These are phyloP conservation scores for Fraxinus americana DNA, from an alignment of 257 asterid species.

Conservation along the genomic window DNA sequence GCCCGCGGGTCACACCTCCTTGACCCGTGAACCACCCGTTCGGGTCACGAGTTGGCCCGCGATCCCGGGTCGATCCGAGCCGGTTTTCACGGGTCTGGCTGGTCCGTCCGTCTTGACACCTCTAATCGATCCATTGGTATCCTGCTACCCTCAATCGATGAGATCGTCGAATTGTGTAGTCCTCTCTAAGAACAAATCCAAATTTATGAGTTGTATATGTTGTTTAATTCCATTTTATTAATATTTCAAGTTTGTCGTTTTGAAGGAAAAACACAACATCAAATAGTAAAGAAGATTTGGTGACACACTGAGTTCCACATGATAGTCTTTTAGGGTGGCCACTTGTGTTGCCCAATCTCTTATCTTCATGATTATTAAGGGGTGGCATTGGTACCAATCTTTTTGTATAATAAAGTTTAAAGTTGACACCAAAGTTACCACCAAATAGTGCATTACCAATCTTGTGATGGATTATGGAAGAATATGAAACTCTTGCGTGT, in stretches of 20 bases:
- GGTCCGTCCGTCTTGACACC: no score
- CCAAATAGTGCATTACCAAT: conserved; percentile 22
- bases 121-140: neutral
- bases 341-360: conserved; percentile 34
- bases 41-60: no score
- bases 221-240: neutral
- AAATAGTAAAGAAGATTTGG: conserved; percentile 7
- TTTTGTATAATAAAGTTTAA: neutral
- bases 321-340: conserved; percentile 22
- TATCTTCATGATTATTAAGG: conserved; percentile 13
- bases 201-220: neutral
- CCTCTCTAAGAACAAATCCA: neutral
- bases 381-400: conserved; percentile 7
- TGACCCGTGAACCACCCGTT: no score
- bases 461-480: conserved; percentile 33
- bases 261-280: neutral
- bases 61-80: no score
- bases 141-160: neutral
- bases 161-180: neutral
- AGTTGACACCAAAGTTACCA: conserved; percentile 24
- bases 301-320: conserved; percentile 24
- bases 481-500: conserved; percentile 16
- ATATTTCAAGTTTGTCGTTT: neutral
- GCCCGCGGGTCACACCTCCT: no score
- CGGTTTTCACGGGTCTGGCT: no score